Conservation (phyloP, 148 eudicot species). For the Rhododendron ovatum region DNA sequence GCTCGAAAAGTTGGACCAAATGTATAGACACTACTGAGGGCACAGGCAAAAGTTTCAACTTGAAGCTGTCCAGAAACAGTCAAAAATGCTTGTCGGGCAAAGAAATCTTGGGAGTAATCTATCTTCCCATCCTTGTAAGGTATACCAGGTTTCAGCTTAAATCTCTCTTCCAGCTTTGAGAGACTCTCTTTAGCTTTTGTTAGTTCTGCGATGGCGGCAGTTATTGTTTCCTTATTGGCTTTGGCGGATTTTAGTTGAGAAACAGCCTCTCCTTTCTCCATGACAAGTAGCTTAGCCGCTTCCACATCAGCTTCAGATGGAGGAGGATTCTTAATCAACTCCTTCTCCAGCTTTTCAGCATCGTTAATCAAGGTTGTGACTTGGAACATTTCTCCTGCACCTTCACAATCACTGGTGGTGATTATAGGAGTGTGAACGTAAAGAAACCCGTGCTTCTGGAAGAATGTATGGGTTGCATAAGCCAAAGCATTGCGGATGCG, state of each 20-base stretch:
- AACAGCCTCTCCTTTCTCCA: conserved; percentile 66
- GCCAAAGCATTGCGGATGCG: conserved; percentile 89
- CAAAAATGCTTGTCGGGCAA: conserved; percentile 95
- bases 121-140: conserved; percentile 88
- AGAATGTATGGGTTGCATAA: conserved; percentile 88
- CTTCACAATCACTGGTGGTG: conserved; percentile 98
- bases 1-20: conserved; percentile 99
- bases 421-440: conserved; percentile 90
- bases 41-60: conserved; percentile 92
- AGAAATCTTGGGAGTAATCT: conserved; percentile 81
- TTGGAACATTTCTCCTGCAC: conserved; percentile 99
- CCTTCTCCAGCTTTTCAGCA: conserved; percentile 75
- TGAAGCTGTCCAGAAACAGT: conserved; percentile 97
- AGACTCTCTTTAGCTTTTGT: conserved; percentile 63
- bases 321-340: conserved; percentile 65
- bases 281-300: conserved; percentile 53
- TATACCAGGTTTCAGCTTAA: conserved; percentile 66
- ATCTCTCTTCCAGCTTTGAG: conserved; percentile 60
- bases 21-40: conserved; percentile 82
- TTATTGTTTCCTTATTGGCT: conserved; percentile 61
- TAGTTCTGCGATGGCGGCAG: conserved; percentile 60
- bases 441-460: conserved; percentile 71
- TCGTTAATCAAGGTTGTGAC: conserved; percentile 80
- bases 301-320: conserved; percentile 66
- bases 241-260: conserved; percentile 61